These are phyloP conservation scores for Aspergillus nanangensis DNA, from an alignment of 495 filamentous ascomycete genomes.

Conservation along the genomic window DNA sequence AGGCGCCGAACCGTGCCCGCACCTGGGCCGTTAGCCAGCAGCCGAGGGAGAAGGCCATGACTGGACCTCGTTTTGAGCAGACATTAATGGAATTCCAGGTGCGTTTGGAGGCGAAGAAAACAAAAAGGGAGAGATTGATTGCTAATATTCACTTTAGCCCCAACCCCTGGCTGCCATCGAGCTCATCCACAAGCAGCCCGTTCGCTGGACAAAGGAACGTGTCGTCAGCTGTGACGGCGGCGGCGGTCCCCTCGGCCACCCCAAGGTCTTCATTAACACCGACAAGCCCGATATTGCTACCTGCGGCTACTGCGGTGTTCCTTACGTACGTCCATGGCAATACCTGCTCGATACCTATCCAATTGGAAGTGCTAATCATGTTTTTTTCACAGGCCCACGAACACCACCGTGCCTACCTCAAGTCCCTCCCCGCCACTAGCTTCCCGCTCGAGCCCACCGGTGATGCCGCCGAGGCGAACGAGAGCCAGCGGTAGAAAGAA, in stretches of 20 bases:
- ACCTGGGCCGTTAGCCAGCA: slow-evolving; percentile 84
- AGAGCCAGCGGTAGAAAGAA: slow-evolving; percentile 44
- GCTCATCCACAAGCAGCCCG: slow-evolving; percentile 92
- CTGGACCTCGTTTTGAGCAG: slow-evolving; percentile 93
- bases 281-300: slow-evolving; percentile 91
- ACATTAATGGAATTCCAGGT: slow-evolving; percentile 89
- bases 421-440: slow-evolving; percentile 71
- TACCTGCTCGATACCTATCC: too few relatives aligned
- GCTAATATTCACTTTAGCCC: slow-evolving; percentile 60
- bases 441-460: slow-evolving; percentile 64
- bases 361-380: too few relatives aligned
- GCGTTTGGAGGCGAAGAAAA: too few relatives aligned
- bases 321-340: slow-evolving; percentile 91
- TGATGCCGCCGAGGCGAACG: slow-evolving; percentile 48
- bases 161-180: slow-evolving; percentile 85
- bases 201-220: slow-evolving; percentile 80
- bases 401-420: slow-evolving; percentile 73
- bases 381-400: slow-evolving; percentile 68
- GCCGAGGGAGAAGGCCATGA: slow-evolving; percentile 77
- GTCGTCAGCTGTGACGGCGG: slow-evolving; percentile 89
- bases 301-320: slow-evolving; percentile 93
- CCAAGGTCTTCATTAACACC: slow-evolving; percentile 92
- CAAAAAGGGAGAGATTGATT: too few relatives aligned
- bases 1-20: slow-evolving; percentile 80
- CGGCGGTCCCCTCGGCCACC: slow-evolving; percentile 87